phyloP scores from a whole-genome alignment of 345 rosid genomes.

The Bretschneidera sinensis region DNA sequence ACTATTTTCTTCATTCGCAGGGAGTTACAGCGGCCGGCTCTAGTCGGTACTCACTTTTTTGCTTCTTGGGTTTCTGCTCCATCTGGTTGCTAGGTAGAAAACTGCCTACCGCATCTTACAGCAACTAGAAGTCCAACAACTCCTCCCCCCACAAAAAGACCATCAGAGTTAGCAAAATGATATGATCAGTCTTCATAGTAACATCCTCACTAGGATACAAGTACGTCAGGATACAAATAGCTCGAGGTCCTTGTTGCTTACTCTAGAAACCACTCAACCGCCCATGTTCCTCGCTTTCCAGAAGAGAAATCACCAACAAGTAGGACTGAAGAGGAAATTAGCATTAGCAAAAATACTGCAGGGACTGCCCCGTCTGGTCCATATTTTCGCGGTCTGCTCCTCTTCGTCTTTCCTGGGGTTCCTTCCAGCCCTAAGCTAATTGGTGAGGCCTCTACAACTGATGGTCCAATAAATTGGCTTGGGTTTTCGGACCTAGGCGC shows the following conservation, averaged over 20 bases:
- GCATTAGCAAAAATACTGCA: slow-evolving; percentile 47
- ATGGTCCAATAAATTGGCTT: slow-evolving; percentile 29
- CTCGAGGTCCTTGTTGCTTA: slow-evolving; percentile 72
- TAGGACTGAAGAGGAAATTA: slow-evolving; percentile 45
- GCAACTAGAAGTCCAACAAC: too few species aligned
- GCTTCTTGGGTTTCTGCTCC: too few species aligned
- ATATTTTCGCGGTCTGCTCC: slow-evolving; percentile 83
- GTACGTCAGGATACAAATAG: slow-evolving; percentile 69
- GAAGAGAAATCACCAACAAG: slow-evolving; percentile 36
- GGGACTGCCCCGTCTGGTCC: slow-evolving; percentile 56
- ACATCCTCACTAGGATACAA: too few species aligned
- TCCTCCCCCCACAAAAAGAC: too few species aligned
- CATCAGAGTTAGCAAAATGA: too few species aligned
- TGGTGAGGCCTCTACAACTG: slow-evolving; percentile 29
- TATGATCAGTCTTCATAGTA: too few species aligned
- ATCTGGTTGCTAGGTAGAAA: too few species aligned
- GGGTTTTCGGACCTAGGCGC: slow-evolving; percentile 46
- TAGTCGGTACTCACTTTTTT: too few species aligned
- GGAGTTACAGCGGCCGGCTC: too few species aligned
- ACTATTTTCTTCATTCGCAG: too few species aligned
- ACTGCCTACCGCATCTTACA: too few species aligned
- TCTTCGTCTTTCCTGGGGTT: slow-evolving; percentile 60
- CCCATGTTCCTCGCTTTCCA: slow-evolving; percentile 46
- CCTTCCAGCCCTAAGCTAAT: slow-evolving; percentile 38
- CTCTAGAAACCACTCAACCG: too few species aligned